phyloP scores from a whole-genome alignment of 495 filamentous ascomycete species.

The Parachaetomium inaequale region DNA sequence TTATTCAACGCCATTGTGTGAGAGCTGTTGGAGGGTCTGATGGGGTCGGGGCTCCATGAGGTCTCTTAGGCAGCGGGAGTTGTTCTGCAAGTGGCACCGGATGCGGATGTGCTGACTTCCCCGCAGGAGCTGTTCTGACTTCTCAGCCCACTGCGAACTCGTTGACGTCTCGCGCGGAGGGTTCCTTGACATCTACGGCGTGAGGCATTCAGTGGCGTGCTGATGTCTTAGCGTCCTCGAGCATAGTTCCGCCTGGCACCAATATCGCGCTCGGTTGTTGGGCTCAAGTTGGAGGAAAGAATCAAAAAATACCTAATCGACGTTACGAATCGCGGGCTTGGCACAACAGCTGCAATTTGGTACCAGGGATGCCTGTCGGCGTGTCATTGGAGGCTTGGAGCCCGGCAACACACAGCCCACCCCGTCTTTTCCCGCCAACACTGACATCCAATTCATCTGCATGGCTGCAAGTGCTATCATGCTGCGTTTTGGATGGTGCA shows the following conservation, averaged over 20 bases:
- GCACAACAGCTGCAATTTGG: not conserved
- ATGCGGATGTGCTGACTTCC: not conserved
- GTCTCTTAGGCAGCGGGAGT: not conserved
- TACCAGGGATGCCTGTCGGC: not conserved
- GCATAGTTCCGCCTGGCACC: too few species aligned
- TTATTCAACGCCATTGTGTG: constrained; percentile 19
- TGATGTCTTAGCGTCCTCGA: too few species aligned
- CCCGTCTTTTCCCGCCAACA: not conserved
- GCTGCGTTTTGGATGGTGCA: constrained; percentile 2
- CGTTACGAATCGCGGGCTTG: not conserved
- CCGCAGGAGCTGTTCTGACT: too few species aligned
- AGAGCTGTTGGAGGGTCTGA: not conserved
- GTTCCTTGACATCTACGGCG: too few species aligned
- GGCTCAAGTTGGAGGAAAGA: not conserved
- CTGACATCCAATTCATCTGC: not conserved
- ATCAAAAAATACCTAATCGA: not conserved
- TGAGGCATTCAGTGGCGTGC: too few species aligned
- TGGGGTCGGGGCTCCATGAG: not conserved
- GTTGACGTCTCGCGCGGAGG: too few species aligned
- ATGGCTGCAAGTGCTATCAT: not conserved
- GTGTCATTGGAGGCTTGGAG: not conserved
- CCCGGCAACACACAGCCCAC: not conserved
- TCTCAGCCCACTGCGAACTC: too few species aligned
- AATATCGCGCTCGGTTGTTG: too few species aligned
- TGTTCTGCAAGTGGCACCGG: not conserved